Conservation (phyloP, 2,329 filamentous ascomycete species). For the Aotearoamyces nothofagi region DNA sequence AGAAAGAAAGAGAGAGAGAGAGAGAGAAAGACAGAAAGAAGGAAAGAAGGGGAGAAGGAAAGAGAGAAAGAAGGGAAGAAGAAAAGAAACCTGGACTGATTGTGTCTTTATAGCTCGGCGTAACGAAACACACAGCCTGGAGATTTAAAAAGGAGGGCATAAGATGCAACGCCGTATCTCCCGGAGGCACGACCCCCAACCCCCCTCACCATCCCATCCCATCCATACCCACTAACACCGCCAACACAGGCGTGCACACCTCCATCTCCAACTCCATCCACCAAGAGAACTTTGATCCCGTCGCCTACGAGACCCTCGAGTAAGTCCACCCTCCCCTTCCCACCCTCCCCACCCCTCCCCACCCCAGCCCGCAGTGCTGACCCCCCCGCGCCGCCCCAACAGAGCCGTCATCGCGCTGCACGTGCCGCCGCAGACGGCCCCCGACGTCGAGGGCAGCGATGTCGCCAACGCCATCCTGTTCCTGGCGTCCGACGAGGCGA, state of each 20-base stretch:
- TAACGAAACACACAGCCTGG: slow-evolving; percentile 31
- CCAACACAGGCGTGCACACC: slow-evolving; percentile 9
- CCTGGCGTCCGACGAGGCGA: slow-evolving; percentile 19
- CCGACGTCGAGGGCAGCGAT: no score
- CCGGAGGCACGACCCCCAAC: slow-evolving; percentile 17
- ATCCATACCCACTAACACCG: no score
- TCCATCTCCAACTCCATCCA: slow-evolving; percentile 7
- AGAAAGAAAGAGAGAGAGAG: no score
- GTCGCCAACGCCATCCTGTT: slow-evolving; percentile 23
- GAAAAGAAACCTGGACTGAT: not conserved
- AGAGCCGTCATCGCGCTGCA: slow-evolving; percentile 11
- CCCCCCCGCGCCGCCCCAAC: no score
- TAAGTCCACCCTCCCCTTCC: slow-evolving; percentile 4
- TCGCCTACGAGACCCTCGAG: slow-evolving; percentile 12
- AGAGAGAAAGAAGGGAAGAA: not conserved
- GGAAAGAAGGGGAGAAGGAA: no score
- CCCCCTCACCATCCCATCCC: not conserved
- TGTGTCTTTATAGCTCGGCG: slow-evolving; percentile 22
- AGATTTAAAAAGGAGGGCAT: slow-evolving; percentile 28
- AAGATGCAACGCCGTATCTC: slow-evolving; percentile 28
- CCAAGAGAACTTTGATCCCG: slow-evolving; percentile 13
- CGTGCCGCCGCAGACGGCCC: no score
- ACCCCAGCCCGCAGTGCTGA: no score
- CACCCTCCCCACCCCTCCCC: no score
- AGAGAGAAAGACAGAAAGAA: no score